Conservation (phyloP, 2,329 filamentous ascomycete genomes). For the Exserohilum turcica region DNA sequence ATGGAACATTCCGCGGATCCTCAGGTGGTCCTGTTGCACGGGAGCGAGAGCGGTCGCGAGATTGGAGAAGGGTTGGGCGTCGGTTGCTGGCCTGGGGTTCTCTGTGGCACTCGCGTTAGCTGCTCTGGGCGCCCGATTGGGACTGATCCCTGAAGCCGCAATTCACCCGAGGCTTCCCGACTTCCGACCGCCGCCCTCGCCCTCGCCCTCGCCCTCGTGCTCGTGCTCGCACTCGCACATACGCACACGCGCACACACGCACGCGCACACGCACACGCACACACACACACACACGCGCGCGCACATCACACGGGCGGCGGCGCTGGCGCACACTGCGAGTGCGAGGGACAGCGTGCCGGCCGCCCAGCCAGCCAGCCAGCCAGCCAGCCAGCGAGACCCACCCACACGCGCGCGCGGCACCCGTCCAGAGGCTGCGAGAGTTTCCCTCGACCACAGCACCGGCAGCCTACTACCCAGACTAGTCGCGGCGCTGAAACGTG, state of each 20-base stretch:
- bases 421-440: constrained; percentile 8
- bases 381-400: too few species aligned
- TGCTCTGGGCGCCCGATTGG: not conserved
- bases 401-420: too few species aligned
- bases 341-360: too few species aligned
- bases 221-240: too few species aligned
- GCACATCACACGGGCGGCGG: too few species aligned
- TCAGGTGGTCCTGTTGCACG: not conserved
- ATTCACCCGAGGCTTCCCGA: constrained; percentile 13
- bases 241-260: too few species aligned
- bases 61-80: constrained; percentile 2
- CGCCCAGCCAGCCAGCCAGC: too few species aligned
- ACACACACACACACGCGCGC: too few species aligned
- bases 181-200: constrained; percentile 10
- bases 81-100: not conserved
- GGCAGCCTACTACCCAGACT: not conserved
- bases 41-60: not conserved
- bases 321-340: too few species aligned
- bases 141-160: not conserved
- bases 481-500: constrained; percentile 10
- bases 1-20: constrained; percentile 14
- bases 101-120: not conserved
- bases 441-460: too few species aligned
- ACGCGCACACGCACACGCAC: too few species aligned
- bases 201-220: too few species aligned